Evolutionary conservation across 208 protist species (phyloP).

Genomic region (Trypanosoma mega): DNA sequence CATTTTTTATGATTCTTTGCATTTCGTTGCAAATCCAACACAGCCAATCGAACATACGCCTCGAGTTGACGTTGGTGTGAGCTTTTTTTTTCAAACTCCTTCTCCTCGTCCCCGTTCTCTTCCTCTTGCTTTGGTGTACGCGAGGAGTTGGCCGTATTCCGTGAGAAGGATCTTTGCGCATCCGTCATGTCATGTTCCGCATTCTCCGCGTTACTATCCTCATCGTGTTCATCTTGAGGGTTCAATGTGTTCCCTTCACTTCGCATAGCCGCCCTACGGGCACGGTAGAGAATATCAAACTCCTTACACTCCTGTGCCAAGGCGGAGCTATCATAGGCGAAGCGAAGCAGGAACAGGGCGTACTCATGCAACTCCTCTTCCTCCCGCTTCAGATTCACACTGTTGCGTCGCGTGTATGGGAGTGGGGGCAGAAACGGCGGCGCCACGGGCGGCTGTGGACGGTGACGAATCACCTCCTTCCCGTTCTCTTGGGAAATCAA

Average conservation of each 20-base stretch:
- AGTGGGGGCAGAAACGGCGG: constrained; percentile 25
- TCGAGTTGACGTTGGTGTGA: constrained; percentile 17
- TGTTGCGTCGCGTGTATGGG: constrained; percentile 13
- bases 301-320: constrained; percentile 21
- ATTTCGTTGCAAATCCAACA: constrained; percentile 20
- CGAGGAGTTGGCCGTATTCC: too few species aligned
- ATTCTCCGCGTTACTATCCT: not conserved
- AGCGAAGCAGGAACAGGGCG: constrained; percentile 16
- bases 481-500: not conserved
- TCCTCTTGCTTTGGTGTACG: not conserved
- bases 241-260: not conserved
- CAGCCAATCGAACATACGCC: constrained; percentile 28
- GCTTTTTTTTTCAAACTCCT: not conserved
- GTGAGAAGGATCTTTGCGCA: too few species aligned
- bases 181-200: too few species aligned
- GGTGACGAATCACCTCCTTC: not conserved
- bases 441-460: constrained; percentile 8
- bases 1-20: constrained; percentile 26
- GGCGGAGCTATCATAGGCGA: constrained; percentile 11
- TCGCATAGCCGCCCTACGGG: not conserved
- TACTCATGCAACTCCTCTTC: constrained; percentile 26
- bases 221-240: not conserved
- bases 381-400: constrained; percentile 12
- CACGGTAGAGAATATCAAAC: constrained; percentile 3
- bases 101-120: not conserved